Percentiles rank a stretch among this genome's conserved stretches.
Conservation (phyloP, 2,329 filamentous ascomycete genomes). For the Colletotrichum graminicola region DNA sequence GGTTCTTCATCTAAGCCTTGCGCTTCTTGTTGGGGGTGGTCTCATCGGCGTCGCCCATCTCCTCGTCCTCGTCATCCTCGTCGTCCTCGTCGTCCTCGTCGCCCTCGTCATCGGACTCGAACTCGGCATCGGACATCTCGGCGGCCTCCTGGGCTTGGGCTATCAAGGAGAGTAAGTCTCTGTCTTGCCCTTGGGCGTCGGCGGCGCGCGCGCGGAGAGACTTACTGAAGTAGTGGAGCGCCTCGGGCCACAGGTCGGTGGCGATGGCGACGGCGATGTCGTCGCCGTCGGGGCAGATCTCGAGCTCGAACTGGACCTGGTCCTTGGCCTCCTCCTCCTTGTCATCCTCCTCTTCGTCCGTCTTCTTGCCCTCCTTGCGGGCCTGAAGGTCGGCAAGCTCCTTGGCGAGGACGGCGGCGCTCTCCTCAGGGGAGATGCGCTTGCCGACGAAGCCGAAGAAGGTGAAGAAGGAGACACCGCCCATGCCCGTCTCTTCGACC, state of each 20-base stretch:
- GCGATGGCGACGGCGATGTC: conserved; percentile 83
- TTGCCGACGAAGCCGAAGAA: conserved; percentile 86
- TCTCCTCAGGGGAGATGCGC: conserved; percentile 80
- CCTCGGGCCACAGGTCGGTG: conserved; percentile 90
- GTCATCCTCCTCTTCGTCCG: conserved; percentile 58
- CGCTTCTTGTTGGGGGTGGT: conserved; percentile 59
- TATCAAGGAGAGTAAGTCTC: conserved; percentile 48
- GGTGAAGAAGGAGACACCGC: conserved; percentile 84
- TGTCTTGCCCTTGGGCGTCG: conserved; percentile 1
- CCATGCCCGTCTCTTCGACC: conserved; percentile 71
- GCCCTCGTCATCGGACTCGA: conserved; percentile 72
- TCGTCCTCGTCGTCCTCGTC: conserved; percentile 67
- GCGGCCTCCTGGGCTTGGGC: conserved; percentile 79
- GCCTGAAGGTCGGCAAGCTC: conserved; percentile 68
- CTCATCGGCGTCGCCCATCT: conserved; percentile 55
- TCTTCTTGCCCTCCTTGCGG: conserved; percentile 64
- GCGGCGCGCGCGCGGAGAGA: conserved; percentile 45
- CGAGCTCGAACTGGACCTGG: conserved; percentile 75
- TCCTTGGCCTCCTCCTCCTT: conserved; percentile 73
- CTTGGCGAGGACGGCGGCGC: conserved; percentile 69
- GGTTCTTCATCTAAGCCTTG: conserved; percentile 20
- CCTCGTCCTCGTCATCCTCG: conserved; percentile 67
- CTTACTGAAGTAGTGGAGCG: conserved; percentile 92
- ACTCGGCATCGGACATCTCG: conserved; percentile 75
- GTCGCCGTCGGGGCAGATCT: conserved; percentile 90